Evolutionary conservation across 345 rosid species (phyloP), one percentile per base, ranked within the genome.

Genomic region (Alliaria petiolata): DNA sequence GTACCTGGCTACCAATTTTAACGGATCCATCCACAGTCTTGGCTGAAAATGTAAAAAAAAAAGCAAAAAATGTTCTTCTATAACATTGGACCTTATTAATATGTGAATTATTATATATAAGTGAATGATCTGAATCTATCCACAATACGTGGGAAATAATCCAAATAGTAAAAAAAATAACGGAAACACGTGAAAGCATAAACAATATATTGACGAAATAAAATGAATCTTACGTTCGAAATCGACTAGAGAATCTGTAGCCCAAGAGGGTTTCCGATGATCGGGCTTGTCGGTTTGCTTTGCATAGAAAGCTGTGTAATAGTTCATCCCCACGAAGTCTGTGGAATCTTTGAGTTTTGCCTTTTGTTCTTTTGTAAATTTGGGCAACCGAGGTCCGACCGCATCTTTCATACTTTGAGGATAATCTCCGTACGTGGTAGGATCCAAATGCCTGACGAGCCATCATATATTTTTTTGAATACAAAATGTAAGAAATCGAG

Each of bases 291-390:
- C 39, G 5, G 34, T 33, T 5, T 28, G 2, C 55, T 25, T 60
- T 11, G 65, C 77, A 22, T 74, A 81, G 45, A 31, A 67, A 1
- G 81, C 74, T 4, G 67, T 65, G 43, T 85, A 85, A 65, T 85
- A 85, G 77, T 85, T 85, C 1, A 85, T 16, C 35, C 83, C 86
- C 0, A 82, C 30, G 35, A 68, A 85, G 49, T 85, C 88, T 40
- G 66, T 36, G 0, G 79, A 76, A 7, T 17, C 40, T 39, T 52
- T 68, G 8, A 76, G 75, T 31, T 61, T 76, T 68, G 0, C 4
- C 58, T 61, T 67, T 54, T 76, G 70, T 0, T 54, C 36, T 0
- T 28, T n/a, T 7, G 79, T 76, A 62, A 76, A 76, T 52, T 2
- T 55, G 1, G 79, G 79, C 14, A 76, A 26, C 20, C 79, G 31